These are phyloP conservation scores for Rhizophagus prolifer DNA, from an alignment of 192 early-diverging fungal species.

Conservation along the genomic window DNA sequence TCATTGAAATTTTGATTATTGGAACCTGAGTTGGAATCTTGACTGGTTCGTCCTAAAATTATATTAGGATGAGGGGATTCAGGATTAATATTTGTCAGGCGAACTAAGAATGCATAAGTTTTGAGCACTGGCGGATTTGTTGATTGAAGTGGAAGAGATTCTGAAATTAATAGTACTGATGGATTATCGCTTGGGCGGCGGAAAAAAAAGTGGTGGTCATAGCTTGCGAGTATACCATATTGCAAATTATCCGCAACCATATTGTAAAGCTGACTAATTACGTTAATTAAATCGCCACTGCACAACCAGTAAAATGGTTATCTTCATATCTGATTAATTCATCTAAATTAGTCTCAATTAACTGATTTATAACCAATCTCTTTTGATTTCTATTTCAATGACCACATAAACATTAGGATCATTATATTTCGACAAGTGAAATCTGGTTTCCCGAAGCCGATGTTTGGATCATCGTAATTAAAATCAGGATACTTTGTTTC, in stretches of 20 bases:
- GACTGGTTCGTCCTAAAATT: conserved; percentile 19
- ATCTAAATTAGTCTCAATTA: too few species aligned
- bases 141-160: conserved; percentile 14
- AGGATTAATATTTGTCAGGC: conserved; percentile 18
- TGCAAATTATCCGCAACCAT: conserved; percentile 20
- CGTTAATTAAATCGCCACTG: conserved; percentile 24
- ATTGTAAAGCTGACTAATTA: conserved; percentile 26
- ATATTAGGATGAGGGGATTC: conserved; percentile 24
- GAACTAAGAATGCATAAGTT: conserved; percentile 23
- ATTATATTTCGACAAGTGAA: conserved; percentile 23
- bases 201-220: conserved; percentile 17
- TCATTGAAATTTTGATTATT: too few species aligned
- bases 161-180: conserved; percentile 25
- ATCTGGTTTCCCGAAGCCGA: conserved; percentile 18
- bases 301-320: conserved; percentile 21
- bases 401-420: too few species aligned
- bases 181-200: conserved; percentile 21
- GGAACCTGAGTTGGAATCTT: conserved; percentile 26
- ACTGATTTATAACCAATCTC: conserved; percentile 17
- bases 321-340: too few species aligned
- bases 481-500: too few species aligned
- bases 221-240: conserved; percentile 23
- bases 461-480: too few species aligned
- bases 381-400: conserved; percentile 20
- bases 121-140: conserved; percentile 24